These are phyloP conservation scores for Exophiala calicioides DNA, from an alignment of 2,329 filamentous ascomycete species.

Conservation along the genomic window DNA sequence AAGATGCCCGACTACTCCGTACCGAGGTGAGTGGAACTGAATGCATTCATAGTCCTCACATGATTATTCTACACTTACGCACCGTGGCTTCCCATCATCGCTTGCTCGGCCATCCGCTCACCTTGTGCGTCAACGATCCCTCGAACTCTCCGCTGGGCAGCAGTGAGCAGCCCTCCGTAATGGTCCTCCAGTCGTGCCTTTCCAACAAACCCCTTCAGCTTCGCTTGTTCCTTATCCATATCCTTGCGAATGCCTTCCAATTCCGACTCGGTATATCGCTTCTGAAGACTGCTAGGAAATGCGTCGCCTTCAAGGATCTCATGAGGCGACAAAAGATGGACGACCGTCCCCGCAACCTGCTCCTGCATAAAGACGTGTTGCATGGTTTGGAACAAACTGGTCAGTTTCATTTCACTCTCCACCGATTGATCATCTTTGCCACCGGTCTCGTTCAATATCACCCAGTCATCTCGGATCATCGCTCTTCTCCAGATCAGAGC, in stretches of 20 bases:
- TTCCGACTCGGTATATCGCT: constrained; percentile 21
- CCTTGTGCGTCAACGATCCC: constrained; percentile 21
- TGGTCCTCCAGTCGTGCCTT: constrained; percentile 33
- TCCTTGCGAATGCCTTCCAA: constrained; percentile 26
- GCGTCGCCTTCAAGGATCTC: constrained; percentile 21
- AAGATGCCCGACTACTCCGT: no score
- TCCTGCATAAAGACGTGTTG: constrained; percentile 16
- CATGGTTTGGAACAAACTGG: constrained; percentile 25
- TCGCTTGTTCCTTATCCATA: constrained; percentile 39
- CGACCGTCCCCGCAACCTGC: constrained; percentile 10
- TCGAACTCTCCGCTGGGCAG: constrained; percentile 22
- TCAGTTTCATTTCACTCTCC: constrained; percentile 22
- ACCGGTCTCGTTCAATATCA: constrained; percentile 72
- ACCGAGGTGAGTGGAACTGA: no score
- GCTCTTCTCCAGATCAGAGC: constrained; percentile 84
- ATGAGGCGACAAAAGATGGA: constrained; percentile 20
- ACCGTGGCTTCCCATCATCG: background rate
- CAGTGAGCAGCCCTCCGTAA: constrained; percentile 27
- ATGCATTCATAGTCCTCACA: no score
- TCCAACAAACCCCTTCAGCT: constrained; percentile 37
- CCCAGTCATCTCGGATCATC: constrained; percentile 83
- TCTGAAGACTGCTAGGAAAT: constrained; percentile 20
- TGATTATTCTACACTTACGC: background rate
- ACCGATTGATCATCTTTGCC: constrained; percentile 63
- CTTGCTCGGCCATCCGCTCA: constrained; percentile 19